Conservation (phyloP, 768 basidiomycete genomes). For the Pleurotus tuoliensis region DNA sequence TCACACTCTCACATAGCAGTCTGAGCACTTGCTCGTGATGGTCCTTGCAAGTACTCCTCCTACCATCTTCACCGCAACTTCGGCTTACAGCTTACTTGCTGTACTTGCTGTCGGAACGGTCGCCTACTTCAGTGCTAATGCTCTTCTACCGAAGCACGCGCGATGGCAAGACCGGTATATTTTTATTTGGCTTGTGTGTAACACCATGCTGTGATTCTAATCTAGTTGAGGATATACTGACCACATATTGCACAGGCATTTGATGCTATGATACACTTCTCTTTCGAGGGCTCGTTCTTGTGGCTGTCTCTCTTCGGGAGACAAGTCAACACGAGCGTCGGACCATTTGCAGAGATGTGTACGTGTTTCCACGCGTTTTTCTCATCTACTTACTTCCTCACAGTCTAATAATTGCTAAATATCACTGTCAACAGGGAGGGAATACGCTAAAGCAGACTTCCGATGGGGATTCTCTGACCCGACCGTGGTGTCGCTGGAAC, state of each 20-base stretch:
- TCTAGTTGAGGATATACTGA: not conserved
- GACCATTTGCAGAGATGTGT: constrained; percentile 76
- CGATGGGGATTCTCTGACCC: constrained; percentile 82
- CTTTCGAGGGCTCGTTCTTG: constrained; percentile 77
- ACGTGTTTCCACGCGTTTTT: constrained; percentile 23
- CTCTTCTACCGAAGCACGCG: constrained; percentile 60
- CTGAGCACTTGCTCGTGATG: not conserved
- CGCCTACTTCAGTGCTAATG: constrained; percentile 50
- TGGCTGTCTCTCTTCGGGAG: constrained; percentile 74
- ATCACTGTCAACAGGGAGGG: constrained; percentile 51
- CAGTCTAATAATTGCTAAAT: not conserved
- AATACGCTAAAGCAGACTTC: constrained; percentile 76
- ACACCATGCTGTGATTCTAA: not conserved
- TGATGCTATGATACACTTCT: constrained; percentile 77
- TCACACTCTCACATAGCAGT: not conserved
- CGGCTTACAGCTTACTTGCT: constrained; percentile 58
- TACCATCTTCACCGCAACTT: constrained; percentile 52
- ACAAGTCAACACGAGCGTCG: constrained; percentile 63
- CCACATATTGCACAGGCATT: constrained; percentile 49
- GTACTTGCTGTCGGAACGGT: constrained; percentile 47
- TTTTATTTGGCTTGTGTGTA: constrained; percentile 74
- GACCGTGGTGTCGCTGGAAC: constrained; percentile 76
- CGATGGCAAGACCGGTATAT: constrained; percentile 62
- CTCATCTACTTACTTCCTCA: not conserved
- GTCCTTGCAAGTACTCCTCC: constrained; percentile 1